Base-by-base conservation (phyloP, 2,329 filamentous ascomycete species). In the Hypoxylon sp. region DNA sequence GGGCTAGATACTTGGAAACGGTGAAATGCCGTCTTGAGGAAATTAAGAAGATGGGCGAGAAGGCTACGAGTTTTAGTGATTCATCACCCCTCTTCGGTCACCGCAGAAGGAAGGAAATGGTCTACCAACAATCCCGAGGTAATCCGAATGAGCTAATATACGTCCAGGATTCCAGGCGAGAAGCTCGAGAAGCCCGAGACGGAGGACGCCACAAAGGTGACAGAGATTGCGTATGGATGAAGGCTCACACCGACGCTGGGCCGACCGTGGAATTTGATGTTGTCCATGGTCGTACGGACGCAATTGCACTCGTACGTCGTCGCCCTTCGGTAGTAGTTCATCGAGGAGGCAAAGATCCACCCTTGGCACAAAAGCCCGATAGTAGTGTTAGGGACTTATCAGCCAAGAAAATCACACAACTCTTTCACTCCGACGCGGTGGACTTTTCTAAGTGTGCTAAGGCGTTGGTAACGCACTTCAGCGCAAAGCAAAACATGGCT, bases 1-100 rank as follows among this genome's bases (percentile, higher is more conserved):
- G 19, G 4, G 4, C 9, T 1, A 28, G 19, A 13, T 46, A 46
- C 38, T 9, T 23, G 7, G 25, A 46, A 23, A 57, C 28, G 1
- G 41, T 57, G 25, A 25, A 41, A 17, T 4, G 11, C 21, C 53
- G 53, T 34, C 13, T 46, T 11, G n/a, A 57, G 2, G 28, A 57
- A 48, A 48, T 57, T 11, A 21, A 32, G 38, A 57, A 46, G 1
- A 57, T 57, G 38, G 53, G 53, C 17, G 53, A 57, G 32, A 23
- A 14, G 17, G 53, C 25, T 5, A 34, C 32, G 2, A 25, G 32
- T 41, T 41, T 53, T 41, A 25, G 21, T 53, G 50, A 53, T 41
- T 53, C 32, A 2, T 53, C 50, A 2, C 17, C 50, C 14, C 32
- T 53, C 21, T 53, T 53, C 19, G 21, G 19, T 11, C 32, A 41